Evolutionary conservation across 2,329 filamentous ascomycete species (phyloP).

Genomic region (Dissoconium aciculare): DNA sequence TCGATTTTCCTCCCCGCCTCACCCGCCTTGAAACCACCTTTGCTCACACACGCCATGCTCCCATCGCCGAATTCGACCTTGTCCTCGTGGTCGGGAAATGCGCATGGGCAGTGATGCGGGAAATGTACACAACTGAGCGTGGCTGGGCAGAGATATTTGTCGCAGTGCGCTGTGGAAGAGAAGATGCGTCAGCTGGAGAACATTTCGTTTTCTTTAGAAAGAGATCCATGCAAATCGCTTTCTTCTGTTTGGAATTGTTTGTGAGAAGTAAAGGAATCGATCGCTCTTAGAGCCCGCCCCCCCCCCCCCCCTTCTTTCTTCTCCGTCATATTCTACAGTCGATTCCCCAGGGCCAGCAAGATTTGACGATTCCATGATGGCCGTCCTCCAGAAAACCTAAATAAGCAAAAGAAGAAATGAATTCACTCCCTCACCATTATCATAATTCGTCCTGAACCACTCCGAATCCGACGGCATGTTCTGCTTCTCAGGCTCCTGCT

Average conservation of each 20-base stretch:
- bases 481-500: slow-evolving; percentile 48
- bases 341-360: too few species aligned
- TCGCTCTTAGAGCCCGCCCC: too few species aligned
- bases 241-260: too few species aligned
- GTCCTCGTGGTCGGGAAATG: slow-evolving; percentile 52
- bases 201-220: too few species aligned
- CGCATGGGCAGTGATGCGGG: slow-evolving; percentile 91
- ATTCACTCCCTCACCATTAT: slow-evolving; percentile 44
- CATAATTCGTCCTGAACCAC: slow-evolving; percentile 61
- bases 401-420: neutral
- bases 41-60: slow-evolving; percentile 57
- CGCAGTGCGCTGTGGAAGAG: slow-evolving; percentile 52
- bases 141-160: slow-evolving; percentile 86
- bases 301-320: too few species aligned
- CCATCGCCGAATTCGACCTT: slow-evolving; percentile 59
- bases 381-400: too few species aligned
- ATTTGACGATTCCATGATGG: too few species aligned
- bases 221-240: too few species aligned
- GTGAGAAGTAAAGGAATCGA: too few species aligned
- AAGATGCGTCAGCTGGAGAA: neutral
- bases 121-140: slow-evolving; percentile 92
- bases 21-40: slow-evolving; percentile 56
- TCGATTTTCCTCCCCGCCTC: slow-evolving; percentile 65
- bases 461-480: slow-evolving; percentile 73
- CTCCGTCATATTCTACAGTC: too few species aligned